phyloP scores from a whole-genome alignment of 805 yeast species.

The Jamesozyma jinghongensis region DNA sequence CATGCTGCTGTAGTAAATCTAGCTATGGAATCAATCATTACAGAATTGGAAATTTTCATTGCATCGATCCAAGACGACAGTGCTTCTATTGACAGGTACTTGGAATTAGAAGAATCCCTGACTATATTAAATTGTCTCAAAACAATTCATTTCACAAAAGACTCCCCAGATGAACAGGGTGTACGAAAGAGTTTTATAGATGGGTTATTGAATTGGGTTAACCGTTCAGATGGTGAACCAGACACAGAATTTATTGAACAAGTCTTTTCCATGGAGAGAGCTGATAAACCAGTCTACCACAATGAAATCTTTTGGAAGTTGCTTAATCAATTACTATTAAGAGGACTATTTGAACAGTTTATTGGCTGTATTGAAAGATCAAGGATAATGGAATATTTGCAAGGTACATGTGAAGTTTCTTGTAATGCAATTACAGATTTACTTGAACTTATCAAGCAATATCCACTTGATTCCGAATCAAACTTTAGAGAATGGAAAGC shows the following conservation, averaged over 20 bases:
- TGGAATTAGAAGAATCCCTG: conserved; percentile 38
- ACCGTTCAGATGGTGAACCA: conserved; percentile 61
- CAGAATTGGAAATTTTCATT: conserved; percentile 30
- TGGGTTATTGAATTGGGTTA: conserved; percentile 51
- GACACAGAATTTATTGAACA: conserved; percentile 40
- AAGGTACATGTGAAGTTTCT: conserved; percentile 17
- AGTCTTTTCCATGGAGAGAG: conserved; percentile 26
- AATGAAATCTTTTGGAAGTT: conserved; percentile 52
- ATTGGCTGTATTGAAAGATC: conserved; percentile 28
- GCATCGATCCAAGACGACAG: conserved; percentile 28
- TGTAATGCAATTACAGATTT: conserved; percentile 29
- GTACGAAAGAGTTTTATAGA: conserved; percentile 33
- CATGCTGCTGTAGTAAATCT: conserved; percentile 33
- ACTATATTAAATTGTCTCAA: conserved; percentile 50
- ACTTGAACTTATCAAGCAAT: conserved; percentile 27
- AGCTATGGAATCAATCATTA: conserved; percentile 28
- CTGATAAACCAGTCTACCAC: conserved; percentile 33
- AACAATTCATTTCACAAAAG: conserved; percentile 35
- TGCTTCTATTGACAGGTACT: conserved; percentile 20
- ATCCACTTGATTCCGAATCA: conserved; percentile 28
- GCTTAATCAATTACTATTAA: conserved; percentile 43
- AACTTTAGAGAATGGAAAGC: conserved; percentile 34
- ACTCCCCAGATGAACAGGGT: conserved; percentile 28
- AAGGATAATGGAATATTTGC: conserved; percentile 12
- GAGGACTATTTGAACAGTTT: conserved; percentile 58